Base-by-base conservation (phyloP, 257 asterid species). In the Solanum verrucosum region DNA sequence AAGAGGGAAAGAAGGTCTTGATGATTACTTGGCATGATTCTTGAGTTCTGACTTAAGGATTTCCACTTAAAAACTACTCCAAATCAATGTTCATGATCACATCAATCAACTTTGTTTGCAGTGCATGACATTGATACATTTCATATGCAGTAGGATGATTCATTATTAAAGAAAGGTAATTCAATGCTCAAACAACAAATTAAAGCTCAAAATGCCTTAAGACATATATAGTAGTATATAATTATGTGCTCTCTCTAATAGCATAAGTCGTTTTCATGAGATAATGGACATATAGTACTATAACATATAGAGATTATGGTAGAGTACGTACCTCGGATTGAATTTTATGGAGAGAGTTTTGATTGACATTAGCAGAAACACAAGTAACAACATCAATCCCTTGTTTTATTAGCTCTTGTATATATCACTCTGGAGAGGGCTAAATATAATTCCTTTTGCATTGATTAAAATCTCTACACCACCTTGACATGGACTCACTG, bases 381-480 rank as follows among this genome's bases (percentile, higher is more conserved):
- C 93, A 93, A 88, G 82, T 90, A 70, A 89, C 88, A 82, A 93
- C 67, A 35, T 88, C 38, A 70, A 93, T 88, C 68, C 92, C 94
- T 65, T 89, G 88, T 8, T 72, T 40, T 91, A 84, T 25, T 40
- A 95, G 89, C 52, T 86, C 87, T 16, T 82, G 37, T 35, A 37
- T 37, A 37, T 37, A 94, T 87, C 38, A 93, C 90, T 73, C 85
- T 90, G 1, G 96, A 93, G 25, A 94, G 89, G 3, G 83, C 63
- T 44, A 42, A 42, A 56, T 90, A n/a, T 77, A 56, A 88, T 77
- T 23, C 83, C 81, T 35, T 37, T 87, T 35, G 25, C 72, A 35
- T 81, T 88, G 38, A 93, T 89, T 42, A 91, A 71, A 52, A 93
- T 88, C 87, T 94, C 95, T 34, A 91, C 68, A n/a, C 93, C 95